A percentile compares a stretch with the other conserved stretches of the same genome.
Evolutionary conservation across 1,284 basidiomycete species (phyloP).

Genomic region (Pseudozyma tsukubaensis): DNA sequence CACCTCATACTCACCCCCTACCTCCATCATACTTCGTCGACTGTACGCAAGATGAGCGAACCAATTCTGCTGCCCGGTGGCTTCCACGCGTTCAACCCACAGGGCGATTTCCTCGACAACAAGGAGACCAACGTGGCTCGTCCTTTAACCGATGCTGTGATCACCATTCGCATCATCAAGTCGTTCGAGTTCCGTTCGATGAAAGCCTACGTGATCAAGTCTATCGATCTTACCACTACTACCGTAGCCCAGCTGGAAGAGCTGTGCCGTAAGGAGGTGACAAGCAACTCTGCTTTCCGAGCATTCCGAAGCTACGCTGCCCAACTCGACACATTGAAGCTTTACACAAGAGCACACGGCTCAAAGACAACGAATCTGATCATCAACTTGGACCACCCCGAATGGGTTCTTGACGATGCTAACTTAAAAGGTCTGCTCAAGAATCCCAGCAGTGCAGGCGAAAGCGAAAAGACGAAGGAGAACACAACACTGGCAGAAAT

Average conservation of each 20-base stretch:
- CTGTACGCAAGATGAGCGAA: slow-evolving; percentile 9
- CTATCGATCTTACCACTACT: slow-evolving; percentile 81
- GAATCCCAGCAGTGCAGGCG: not conserved
- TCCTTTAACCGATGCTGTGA: slow-evolving; percentile 79
- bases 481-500: slow-evolving; percentile 50
- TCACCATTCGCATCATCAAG: slow-evolving; percentile 94
- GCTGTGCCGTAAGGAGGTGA: slow-evolving; percentile 72
- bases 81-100: slow-evolving; percentile 53
- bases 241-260: slow-evolving; percentile 84
- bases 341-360: slow-evolving; percentile 93
- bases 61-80: slow-evolving; percentile 33
- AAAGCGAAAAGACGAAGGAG: slow-evolving; percentile 14
- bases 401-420: slow-evolving; percentile 58
- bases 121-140: slow-evolving; percentile 76
- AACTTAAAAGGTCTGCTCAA: slow-evolving; percentile 11
- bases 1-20: not conserved
- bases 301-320: slow-evolving; percentile 54
- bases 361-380: slow-evolving; percentile 75
- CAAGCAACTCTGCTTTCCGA: slow-evolving; percentile 47
- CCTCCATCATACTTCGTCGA: not conserved
- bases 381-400: slow-evolving; percentile 66
- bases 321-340: slow-evolving; percentile 82
- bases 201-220: slow-evolving; percentile 84
- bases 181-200: slow-evolving; percentile 92
- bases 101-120: slow-evolving; percentile 71